Base-by-base conservation (phyloP, 352 stramenopile species). In the Phytophthora sp. region DNA sequence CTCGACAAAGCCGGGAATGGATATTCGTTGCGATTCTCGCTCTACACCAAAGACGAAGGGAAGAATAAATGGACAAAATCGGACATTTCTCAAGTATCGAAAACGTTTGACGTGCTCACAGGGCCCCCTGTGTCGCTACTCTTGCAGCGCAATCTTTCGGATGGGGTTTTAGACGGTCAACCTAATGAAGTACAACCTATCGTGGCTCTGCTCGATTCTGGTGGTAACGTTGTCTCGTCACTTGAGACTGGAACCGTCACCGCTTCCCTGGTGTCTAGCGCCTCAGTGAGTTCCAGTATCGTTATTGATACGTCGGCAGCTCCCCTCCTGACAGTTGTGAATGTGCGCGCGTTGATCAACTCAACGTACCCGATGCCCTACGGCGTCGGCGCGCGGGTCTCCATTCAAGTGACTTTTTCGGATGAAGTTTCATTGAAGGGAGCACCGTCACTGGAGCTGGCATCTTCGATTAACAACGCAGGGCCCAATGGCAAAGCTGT, bases 141-240 rank as follows among this genome's bases (percentile, higher is more conserved):
- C 11, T 57, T 91, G 26, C 52, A 81, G 18, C 73, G 81, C 18
- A 83, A 78, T 21, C 31, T 93, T 7, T 90, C 82, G 0, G 69
- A 94, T 46, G 80, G 83, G 12, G 74, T 94, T 23, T 62, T 93
- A 29, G 88, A 95, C 62, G 86, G 86, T 3, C 86, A 95, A 35
- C 86, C 86, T 0, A 92, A 90, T 54, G 77, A 85, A 29, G 39
- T 77, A 7, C 88, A 95, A 38, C 88, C 88, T 1, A 57, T 89
- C 13, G 52, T 95, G 1, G 81, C 75, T 1, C 63, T 95, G 8
- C 49, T 82, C 1, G 88, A 95, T 46, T 69, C 82, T 3, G 88
- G 86, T 16, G 80, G 74, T 12, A 94, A 95, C 51, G 63, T 93
- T 13, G 82, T 90, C 0, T 75, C 67, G 1, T 76, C 73, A 2